Conservation (phyloP, 1,284 basidiomycete species). For the Boletellus deceptivus region DNA sequence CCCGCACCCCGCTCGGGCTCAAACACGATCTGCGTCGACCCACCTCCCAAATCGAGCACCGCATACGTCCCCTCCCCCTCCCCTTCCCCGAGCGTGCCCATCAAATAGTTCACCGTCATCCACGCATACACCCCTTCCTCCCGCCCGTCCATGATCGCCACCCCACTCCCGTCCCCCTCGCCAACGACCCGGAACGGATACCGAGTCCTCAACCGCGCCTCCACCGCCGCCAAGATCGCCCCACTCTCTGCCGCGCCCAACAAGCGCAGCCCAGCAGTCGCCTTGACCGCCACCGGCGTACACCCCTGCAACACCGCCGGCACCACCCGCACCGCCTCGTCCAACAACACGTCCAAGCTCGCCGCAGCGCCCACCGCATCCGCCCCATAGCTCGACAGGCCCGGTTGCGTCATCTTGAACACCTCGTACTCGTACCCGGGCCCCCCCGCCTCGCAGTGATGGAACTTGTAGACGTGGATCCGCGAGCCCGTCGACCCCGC, state of each 20-base stretch:
- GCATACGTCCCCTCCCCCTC: constrained; percentile 68
- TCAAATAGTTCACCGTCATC: constrained; percentile 96
- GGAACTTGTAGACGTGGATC: constrained; percentile 98
- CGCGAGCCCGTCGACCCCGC: constrained; percentile 97
- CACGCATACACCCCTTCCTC: constrained; percentile 98
- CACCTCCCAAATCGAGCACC: constrained; percentile 95
- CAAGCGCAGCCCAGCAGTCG: constrained; percentile 89
- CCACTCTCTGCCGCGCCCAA: constrained; percentile 66
- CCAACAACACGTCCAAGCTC: constrained; percentile 79
- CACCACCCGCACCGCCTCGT: constrained; percentile 78
- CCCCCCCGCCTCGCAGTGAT: constrained; percentile 74
- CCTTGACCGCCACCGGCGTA: constrained; percentile 91
- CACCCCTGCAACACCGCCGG: constrained; percentile 69
- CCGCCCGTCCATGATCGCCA: constrained; percentile 93
- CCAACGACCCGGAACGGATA: constrained; percentile 75
- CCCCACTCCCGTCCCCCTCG: constrained; percentile 44
- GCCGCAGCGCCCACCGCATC: constrained; percentile 62
- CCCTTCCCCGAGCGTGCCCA: constrained; percentile 67
- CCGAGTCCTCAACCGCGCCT: constrained; percentile 54
- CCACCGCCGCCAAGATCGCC: constrained; percentile 80
- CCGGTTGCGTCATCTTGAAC: constrained; percentile 83
- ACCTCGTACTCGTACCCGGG: constrained; percentile 92
- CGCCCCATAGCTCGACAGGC: constrained; percentile 50
- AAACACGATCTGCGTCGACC: constrained; percentile 97
- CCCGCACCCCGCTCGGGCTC: constrained; percentile 68